Conservation (phyloP, 768 basidiomycete species). For the Tulasnella sp. region DNA sequence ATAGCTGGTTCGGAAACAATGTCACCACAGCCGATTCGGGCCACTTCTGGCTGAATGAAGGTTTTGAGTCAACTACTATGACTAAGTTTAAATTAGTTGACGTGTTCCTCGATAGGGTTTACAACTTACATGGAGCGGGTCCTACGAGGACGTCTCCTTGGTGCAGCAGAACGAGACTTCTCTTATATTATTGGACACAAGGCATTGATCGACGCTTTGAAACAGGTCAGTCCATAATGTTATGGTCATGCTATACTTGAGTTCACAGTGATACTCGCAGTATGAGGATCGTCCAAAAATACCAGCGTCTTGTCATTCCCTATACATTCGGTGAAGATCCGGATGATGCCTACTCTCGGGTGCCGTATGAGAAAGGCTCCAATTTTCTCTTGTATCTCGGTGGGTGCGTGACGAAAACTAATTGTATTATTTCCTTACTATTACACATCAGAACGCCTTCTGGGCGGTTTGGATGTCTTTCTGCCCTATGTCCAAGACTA, state of each 20-base stretch:
- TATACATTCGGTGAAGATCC: constrained; percentile 35
- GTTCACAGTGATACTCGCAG: constrained; percentile 11
- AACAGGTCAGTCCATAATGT: constrained; percentile 18
- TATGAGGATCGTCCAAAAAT: constrained; percentile 52
- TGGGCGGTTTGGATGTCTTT: constrained; percentile 73
- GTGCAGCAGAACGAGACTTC: constrained; percentile 66
- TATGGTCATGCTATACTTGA: background rate
- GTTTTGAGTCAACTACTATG: background rate
- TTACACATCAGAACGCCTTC: constrained; percentile 45
- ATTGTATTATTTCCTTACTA: too few species aligned
- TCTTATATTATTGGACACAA: constrained; percentile 66
- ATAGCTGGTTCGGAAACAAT: constrained; percentile 88
- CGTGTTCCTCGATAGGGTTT: constrained; percentile 38
- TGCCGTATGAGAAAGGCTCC: constrained; percentile 84
- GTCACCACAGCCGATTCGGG: constrained; percentile 62
- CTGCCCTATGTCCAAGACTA: constrained; percentile 76
- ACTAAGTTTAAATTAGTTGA: background rate
- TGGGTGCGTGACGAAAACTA: too few species aligned
- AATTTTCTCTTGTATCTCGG: constrained; percentile 80
- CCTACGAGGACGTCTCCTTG: constrained; percentile 53
- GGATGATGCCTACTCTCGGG: constrained; percentile 25
- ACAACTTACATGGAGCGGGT: constrained; percentile 88
- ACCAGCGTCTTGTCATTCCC: constrained; percentile 65
- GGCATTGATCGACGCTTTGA: constrained; percentile 55
- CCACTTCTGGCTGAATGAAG: constrained; percentile 85